phyloP scores from a whole-genome alignment of 352 stramenopile species.

The Phytopythium vexans region DNA sequence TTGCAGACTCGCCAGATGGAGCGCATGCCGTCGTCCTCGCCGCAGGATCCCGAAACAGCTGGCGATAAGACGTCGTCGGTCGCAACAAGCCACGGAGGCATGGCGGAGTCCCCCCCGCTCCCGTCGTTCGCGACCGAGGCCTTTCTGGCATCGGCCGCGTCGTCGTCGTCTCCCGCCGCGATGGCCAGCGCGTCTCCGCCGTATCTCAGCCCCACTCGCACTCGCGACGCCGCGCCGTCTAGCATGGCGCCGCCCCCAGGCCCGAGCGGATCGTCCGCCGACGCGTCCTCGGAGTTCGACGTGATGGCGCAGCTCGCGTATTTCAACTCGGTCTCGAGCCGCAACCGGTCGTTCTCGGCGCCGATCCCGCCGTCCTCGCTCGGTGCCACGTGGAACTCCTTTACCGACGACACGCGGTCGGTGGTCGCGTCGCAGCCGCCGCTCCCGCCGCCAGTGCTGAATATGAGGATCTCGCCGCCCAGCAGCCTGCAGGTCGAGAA shows the following conservation, averaged over 20 bases:
- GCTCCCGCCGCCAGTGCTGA: conserved; percentile 37
- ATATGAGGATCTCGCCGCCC: conserved; percentile 38
- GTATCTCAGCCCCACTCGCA: too few species aligned
- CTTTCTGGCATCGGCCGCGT: background rate
- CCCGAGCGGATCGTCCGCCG: background rate
- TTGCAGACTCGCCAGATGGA: background rate
- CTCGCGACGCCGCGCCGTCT: too few species aligned
- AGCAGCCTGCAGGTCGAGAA: conserved; percentile 31
- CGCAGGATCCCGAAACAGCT: background rate
- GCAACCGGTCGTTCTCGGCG: conserved; percentile 69
- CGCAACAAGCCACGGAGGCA: background rate
- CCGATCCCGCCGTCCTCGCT: conserved; percentile 62
- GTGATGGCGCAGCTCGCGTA: conserved; percentile 84
- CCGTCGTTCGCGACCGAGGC: conserved; percentile 3
- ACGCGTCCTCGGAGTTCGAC: conserved; percentile 45
- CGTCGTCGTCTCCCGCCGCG: conserved; percentile 18
- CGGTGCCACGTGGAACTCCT: conserved; percentile 48
- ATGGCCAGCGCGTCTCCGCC: background rate
- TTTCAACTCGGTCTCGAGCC: conserved; percentile 45
- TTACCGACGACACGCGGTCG: conserved; percentile 37
- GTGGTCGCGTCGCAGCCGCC: conserved; percentile 22
- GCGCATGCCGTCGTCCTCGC: background rate
- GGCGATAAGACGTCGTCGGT: conserved; percentile 1
- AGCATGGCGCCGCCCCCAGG: too few species aligned
- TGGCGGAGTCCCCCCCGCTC: background rate